Conservation (phyloP, 805 yeast species). For the Lachancea sp. region DNA sequence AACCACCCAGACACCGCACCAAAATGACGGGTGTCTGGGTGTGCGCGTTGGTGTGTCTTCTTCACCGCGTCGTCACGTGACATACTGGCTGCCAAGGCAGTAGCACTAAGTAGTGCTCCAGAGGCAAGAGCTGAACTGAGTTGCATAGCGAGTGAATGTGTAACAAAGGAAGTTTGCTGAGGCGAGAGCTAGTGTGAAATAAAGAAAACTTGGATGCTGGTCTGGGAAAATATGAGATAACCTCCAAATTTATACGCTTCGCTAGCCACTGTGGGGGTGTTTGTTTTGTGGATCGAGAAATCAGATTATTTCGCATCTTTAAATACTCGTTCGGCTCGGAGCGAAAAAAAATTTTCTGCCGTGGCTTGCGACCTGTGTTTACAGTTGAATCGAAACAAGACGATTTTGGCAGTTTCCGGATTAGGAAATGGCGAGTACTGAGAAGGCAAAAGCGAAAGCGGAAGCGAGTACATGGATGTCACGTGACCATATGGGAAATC, state of each 20-base stretch:
- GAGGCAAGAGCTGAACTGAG: constrained; percentile 11
- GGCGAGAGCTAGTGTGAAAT: not conserved
- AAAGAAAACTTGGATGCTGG: not conserved
- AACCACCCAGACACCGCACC: no score
- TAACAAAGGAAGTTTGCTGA: no score
- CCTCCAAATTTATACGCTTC: not conserved
- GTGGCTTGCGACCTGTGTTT: not conserved
- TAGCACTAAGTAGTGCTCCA: constrained; percentile 9
- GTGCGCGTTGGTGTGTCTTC: no score
- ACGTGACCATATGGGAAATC: no score
- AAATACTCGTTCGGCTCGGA: not conserved
- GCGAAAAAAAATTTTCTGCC: not conserved
- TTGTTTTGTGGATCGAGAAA: not conserved
- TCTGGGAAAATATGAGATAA: not conserved
- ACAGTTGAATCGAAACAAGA: not conserved
- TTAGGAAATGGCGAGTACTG: not conserved
- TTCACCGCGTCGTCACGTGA: not conserved
- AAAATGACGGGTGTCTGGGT: not conserved
- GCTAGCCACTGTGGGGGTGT: not conserved
- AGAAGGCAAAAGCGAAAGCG: no score
- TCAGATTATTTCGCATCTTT: constrained; percentile 1
- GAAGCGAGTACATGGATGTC: not conserved
- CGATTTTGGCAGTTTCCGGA: not conserved
- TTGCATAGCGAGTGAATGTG: constrained; percentile 11
- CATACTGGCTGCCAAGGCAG: constrained; percentile 14